Conservation (phyloP, 495 filamentous ascomycete genomes). For the Aspergillus sclerotioniger region DNA sequence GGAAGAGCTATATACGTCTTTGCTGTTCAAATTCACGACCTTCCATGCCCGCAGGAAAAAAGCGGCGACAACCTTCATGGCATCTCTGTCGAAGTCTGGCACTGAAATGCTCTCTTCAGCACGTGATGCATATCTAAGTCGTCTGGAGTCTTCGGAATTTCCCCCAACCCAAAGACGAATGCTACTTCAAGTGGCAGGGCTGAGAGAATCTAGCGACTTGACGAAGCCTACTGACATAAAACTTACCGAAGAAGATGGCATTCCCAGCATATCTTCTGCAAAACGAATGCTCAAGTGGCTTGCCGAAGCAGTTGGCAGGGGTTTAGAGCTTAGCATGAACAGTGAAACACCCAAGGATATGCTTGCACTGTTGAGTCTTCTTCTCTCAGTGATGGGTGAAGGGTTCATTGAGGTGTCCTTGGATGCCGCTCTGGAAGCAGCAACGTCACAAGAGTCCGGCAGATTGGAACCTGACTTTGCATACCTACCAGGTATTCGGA, state of each 20-base stretch:
- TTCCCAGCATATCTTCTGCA: constrained; percentile 75
- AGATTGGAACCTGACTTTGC: constrained; percentile 86
- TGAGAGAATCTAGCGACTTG: constrained; percentile 53
- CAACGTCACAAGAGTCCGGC: constrained; percentile 68
- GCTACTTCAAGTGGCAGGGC: constrained; percentile 78
- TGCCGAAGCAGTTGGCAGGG: constrained; percentile 91
- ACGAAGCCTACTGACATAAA: constrained; percentile 68
- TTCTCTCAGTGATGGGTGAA: constrained; percentile 86
- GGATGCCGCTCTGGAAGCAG: constrained; percentile 76
- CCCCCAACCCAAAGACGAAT: constrained; percentile 80
- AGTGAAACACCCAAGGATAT: constrained; percentile 95
- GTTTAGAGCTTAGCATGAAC: constrained; percentile 79
- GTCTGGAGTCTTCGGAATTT: constrained; percentile 80
- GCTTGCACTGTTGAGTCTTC: constrained; percentile 75
- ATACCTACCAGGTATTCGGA: constrained; percentile 74
- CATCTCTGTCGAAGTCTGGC: constrained; percentile 79
- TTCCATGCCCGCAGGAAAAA: constrained; percentile 87
- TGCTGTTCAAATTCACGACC: constrained; percentile 92
- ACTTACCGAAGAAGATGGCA: constrained; percentile 83
- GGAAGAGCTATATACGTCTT: constrained; percentile 87
- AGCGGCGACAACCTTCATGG: constrained; percentile 85
- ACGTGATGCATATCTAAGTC: constrained; percentile 74
- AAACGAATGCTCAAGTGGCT: constrained; percentile 99
- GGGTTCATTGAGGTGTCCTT: constrained; percentile 93
- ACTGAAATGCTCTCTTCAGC: constrained; percentile 79